Conservation (phyloP, 768 basidiomycete genomes). For the Pleurotus giganteus region DNA sequence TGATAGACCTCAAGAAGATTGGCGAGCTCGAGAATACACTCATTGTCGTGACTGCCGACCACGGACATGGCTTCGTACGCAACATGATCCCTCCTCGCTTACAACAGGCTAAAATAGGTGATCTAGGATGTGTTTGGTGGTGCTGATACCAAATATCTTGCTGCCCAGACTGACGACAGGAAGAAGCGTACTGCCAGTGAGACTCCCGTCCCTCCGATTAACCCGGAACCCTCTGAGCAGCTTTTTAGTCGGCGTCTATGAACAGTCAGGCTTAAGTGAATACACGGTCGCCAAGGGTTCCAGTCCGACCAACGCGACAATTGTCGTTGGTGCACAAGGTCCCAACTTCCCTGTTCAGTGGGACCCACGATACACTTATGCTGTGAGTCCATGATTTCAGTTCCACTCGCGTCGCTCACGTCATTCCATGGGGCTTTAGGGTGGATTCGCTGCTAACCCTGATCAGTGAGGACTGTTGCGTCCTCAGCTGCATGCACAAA, state of each 20-base stretch:
- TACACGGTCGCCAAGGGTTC: conserved; percentile 37
- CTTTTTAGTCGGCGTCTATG: conserved; percentile 34
- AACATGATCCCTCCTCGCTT: neutral
- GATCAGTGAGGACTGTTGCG: conserved; percentile 30
- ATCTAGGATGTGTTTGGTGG: conserved; percentile 41
- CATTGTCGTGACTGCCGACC: conserved; percentile 45
- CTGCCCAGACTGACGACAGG: conserved; percentile 29
- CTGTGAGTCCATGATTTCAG: conserved; percentile 19
- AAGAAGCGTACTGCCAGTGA: conserved; percentile 30
- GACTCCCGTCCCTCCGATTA: neutral
- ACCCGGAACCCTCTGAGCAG: neutral
- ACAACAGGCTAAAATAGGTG: neutral
- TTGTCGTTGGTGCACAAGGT: conserved; percentile 37
- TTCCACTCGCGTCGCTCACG: neutral
- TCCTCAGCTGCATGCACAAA: neutral
- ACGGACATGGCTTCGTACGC: conserved; percentile 44
- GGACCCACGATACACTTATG: conserved; percentile 41
- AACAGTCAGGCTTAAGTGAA: conserved; percentile 36
- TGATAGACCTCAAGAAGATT: conserved; percentile 38
- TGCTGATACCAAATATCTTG: conserved; percentile 37
- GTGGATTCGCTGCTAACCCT: conserved; percentile 41
- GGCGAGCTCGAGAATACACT: conserved; percentile 41
- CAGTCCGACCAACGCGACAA: conserved; percentile 35
- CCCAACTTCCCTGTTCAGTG: conserved; percentile 45
- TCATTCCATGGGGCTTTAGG: conserved; percentile 14